Evolutionary conservation across 495 filamentous ascomycete genomes (phyloP), one percentile per base, ranked within the genome.

Genomic region (Sphaerosporella brunnea): DNA sequence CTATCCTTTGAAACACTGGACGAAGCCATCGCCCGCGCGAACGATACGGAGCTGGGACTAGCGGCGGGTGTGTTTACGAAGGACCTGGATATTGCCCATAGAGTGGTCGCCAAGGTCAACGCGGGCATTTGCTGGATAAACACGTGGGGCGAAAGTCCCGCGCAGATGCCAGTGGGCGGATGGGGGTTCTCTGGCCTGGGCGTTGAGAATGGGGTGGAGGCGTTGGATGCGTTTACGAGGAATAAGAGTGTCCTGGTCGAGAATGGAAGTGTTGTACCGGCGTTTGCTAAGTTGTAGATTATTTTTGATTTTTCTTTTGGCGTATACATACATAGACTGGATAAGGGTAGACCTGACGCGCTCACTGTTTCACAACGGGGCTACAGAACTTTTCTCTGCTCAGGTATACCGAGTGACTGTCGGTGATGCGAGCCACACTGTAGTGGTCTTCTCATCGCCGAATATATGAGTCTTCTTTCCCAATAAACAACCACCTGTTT

Each of bases 51-150:
- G 51, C 75, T 92, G 34, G 87, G 87, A 20, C 77, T 93, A 4
- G 76, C 76, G 2, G 77, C 83, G 2, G 82, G 84, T n/a, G 78
- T 96, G 38, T 95, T 95, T 63, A 92, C 85, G 2, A 75, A 75
- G 61, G 73, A 93, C 53, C 58, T 92, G 51, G 77, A 80, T 47
- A 64, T 71, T 52, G 86, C 78, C 11, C 73, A 93, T 55, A 71
- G 78, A 40, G 68, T 93, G 24, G 76, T 85, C 38, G 79, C 72
- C 59, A 68, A 74, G 58, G 74, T 93, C 30, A 74, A 88, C 63
- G 78, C 80, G 8, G 88, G 88, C 24, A 93, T 93, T 26, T 48
- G 45, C 4, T 66, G 58, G 7, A 55, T 70, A 44, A 70, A 69
- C 51, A 66, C 66, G 0, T 69, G 68, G 67, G 67, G 68, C 34